These are phyloP conservation scores for Pseudozyma hubeiensis DNA, from an alignment of 1,284 basidiomycete genomes.

Conservation along the genomic window DNA sequence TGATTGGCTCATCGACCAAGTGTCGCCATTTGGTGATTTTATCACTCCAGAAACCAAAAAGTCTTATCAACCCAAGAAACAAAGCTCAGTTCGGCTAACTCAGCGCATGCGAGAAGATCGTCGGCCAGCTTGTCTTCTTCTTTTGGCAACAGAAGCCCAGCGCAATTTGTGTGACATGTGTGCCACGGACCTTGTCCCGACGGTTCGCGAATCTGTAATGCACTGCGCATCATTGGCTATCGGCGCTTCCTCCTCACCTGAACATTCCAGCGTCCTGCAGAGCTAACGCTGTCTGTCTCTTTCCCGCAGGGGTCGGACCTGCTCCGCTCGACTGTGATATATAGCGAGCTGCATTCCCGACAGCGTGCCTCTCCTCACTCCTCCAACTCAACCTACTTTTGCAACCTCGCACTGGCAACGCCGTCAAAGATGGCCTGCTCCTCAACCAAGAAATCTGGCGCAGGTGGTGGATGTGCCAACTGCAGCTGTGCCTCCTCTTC, in stretches of 20 bases:
- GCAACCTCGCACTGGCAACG: background rate
- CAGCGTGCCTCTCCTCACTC: background rate
- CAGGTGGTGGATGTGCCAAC: conserved; percentile 27
- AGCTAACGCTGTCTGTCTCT: background rate
- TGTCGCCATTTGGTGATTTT: background rate
- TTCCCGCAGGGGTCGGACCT: background rate
- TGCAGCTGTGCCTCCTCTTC: conserved; percentile 36
- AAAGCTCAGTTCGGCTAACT: conserved; percentile 15
- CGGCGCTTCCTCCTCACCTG: background rate
- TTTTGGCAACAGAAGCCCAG: no score
- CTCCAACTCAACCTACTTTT: background rate
- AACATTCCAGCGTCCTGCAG: background rate
- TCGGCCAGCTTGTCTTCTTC: no score
- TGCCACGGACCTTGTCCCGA: no score
- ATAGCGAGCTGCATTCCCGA: background rate
- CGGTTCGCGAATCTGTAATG: conserved; percentile 15
- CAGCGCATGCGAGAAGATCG: background rate
- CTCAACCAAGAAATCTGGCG: conserved; percentile 23
- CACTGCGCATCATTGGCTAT: conserved; percentile 27
- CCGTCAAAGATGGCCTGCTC: conserved; percentile 36
- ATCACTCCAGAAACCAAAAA: background rate
- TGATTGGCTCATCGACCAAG: conserved; percentile 28
- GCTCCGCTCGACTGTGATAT: background rate
- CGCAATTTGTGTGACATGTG: no score
- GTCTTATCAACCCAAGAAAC: conserved; percentile 7